phyloP scores from a whole-genome alignment of 2,329 filamentous ascomycete species.

The Herpotrichia juniperi region DNA sequence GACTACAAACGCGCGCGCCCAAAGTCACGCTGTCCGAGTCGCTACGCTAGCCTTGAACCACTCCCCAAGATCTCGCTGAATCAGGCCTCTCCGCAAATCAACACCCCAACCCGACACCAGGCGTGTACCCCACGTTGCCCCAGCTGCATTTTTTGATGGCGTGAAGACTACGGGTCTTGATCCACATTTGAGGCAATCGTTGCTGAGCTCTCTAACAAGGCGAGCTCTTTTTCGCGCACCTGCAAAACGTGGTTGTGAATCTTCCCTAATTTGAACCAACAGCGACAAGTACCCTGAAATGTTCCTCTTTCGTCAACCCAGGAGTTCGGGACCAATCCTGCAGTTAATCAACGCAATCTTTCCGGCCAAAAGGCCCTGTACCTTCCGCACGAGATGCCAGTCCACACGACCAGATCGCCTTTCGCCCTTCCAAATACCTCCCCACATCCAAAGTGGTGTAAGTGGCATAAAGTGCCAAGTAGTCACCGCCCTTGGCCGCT shows the following conservation, averaged over 20 bases:
- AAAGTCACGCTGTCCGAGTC: too few relatives aligned
- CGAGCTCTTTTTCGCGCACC: background rate
- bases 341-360: slow-evolving; percentile 5
- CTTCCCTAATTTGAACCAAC: background rate
- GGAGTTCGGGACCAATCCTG: slow-evolving; percentile 5
- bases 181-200: background rate
- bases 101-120: background rate
- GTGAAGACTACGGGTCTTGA: background rate
- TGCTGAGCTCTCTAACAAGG: background rate
- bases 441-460: slow-evolving; percentile 31
- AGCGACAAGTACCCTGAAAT: background rate
- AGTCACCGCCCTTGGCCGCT: slow-evolving; percentile 14
- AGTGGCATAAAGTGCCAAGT: slow-evolving; percentile 32
- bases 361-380: slow-evolving; percentile 8
- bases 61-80: background rate
- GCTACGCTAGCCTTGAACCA: background rate
- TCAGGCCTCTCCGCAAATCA: background rate
- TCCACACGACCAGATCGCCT: background rate
- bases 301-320: slow-evolving; percentile 3
- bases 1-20: too few relatives aligned
- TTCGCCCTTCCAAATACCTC: slow-evolving; percentile 15
- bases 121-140: background rate
- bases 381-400: background rate
- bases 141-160: background rate
- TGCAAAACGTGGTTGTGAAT: too few relatives aligned